Percentiles rank a stretch among this genome's conserved stretches.
Conservation (phyloP, 2,329 filamentous ascomycete species). For the Diaporthe sp. region DNA sequence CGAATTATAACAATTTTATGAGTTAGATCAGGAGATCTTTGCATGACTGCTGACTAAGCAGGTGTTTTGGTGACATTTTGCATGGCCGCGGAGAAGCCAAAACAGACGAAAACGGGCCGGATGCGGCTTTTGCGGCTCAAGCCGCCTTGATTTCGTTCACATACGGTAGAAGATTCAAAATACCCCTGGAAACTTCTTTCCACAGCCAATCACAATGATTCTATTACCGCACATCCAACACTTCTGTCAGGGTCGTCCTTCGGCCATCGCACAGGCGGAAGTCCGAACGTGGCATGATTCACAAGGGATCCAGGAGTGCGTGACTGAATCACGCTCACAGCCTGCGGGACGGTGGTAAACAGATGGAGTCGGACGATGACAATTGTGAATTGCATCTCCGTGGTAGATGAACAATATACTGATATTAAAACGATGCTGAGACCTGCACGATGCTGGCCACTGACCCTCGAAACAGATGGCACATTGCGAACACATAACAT, state of each 20-base stretch:
- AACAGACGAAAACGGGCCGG: constrained; percentile 25
- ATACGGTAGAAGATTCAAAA: background rate
- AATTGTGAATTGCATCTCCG: constrained; percentile 15
- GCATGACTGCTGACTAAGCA: background rate
- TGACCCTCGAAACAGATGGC: background rate
- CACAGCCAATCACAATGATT: constrained; percentile 13
- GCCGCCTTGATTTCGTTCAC: background rate
- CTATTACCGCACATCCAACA: background rate
- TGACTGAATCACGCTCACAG: constrained; percentile 9
- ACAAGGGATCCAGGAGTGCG: background rate
- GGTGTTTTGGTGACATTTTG: background rate
- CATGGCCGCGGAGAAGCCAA: constrained; percentile 17
- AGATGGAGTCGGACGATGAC: background rate
- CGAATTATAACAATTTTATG: background rate
- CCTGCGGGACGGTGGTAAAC: background rate
- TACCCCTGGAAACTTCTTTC: background rate
- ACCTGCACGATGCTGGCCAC: background rate
- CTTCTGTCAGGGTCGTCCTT: background rate
- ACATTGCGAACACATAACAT: background rate
- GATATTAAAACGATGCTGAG: constrained; percentile 16
- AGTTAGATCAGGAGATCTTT: background rate
- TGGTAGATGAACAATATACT: constrained; percentile 3
- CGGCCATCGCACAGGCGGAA: constrained; percentile 21
- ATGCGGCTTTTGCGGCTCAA: constrained; percentile 10
- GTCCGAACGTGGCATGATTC: constrained; percentile 30